Evolutionary conservation across 106 monocot genomes (phyloP), one percentile per base, ranked within the genome.

Genomic region (Posidonia australis): DNA sequence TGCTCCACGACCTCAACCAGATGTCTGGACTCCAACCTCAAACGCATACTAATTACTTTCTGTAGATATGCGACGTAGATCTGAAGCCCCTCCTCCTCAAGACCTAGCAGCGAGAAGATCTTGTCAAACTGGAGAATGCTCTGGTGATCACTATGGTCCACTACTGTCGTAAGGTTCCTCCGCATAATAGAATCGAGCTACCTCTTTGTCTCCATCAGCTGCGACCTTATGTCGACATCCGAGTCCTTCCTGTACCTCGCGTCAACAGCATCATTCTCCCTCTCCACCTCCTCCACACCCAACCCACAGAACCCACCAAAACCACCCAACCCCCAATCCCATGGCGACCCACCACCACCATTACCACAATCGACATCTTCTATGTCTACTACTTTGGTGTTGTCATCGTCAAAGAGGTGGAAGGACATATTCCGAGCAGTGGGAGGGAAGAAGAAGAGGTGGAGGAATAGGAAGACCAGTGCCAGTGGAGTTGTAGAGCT

Each of bases 21-120:
- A 61, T 87, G 84, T 51, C 91, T 82, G 62, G 85, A 91, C 51
- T 98, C 96, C 21, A 91, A 73, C 26, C 87, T 78, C 26, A 91
- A 81, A 21, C 90, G 66, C 22, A 83, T 54, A 5, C 80, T 67
- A 11, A 98, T 78, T 17, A 91, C 91, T 69, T 83, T 90, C 44
- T 70, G 74, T 13, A 98, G 80, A 57, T 91, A 98, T 44, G 77
- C 47, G 28, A 98, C 90, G 60, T 84, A 98, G 71, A 77, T 79
- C 80, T 85, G 17, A 98, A n/a, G n/a, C n/a, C n/a, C n/a, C n/a
- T n/a, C n/a, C n/a, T n/a, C n/a, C n/a, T n/a, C n/a, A n/a, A n/a
- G 77, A 19, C 82, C 86, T 10, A 98, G 63, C 0, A 76, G 76
- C 19, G 87, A 76, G 72, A 91, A 91, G 36, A 84, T 84, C 42